Base-by-base conservation (phyloP, 2,329 filamentous ascomycete genomes). In the Pseudogymnoascus sp. region DNA sequence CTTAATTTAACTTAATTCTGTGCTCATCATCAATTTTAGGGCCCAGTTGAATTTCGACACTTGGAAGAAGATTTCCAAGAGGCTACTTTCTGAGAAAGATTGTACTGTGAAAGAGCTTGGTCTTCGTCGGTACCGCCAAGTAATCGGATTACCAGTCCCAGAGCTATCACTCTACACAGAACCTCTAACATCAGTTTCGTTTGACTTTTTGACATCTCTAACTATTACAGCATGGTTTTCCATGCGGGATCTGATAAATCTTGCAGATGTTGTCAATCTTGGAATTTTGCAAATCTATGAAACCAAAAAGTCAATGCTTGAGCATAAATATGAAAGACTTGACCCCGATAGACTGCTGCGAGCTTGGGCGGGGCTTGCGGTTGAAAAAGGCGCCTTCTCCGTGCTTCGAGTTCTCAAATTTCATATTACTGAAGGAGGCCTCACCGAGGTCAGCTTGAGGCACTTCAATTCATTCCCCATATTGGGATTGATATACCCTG, bases 331-430 rank as follows among this genome's bases (percentile, higher is more conserved):
- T 8, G 12, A 44, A 31, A 21, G 7, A n/a, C 25, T 44, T 42
- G 41, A 27, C 13, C 31, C 44, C 51, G 71, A 74, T 64, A 63
- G 67, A 31, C 44, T 74, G 5, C 51, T 74, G n/a, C 66, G 70
- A 61, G 66, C 71, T 8, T 74, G 72, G 72, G 64, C 66, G 48
- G 48, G 66, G 36, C 64, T 66, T 41, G 71, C 70, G 9, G 35
- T 58, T 8, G 65, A 68, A 15, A 63, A 68, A 6, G 67, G 65
- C 1, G 66, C 66, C 2, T 74, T 74, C 31, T 62, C 64, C 2
- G 66, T 72, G 7, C 60, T 74, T 44, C 65, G 71, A 61, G 67
- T 74, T 13, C 61, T 74, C 33, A 71, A 65, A 48, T 66, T 74
- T 2, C 68, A 71, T 66, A 65, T 69, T 35, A 68, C 71, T 41